Evolutionary conservation across 345 rosid genomes (phyloP).

Genomic region (Capsella bursapastoris): DNA sequence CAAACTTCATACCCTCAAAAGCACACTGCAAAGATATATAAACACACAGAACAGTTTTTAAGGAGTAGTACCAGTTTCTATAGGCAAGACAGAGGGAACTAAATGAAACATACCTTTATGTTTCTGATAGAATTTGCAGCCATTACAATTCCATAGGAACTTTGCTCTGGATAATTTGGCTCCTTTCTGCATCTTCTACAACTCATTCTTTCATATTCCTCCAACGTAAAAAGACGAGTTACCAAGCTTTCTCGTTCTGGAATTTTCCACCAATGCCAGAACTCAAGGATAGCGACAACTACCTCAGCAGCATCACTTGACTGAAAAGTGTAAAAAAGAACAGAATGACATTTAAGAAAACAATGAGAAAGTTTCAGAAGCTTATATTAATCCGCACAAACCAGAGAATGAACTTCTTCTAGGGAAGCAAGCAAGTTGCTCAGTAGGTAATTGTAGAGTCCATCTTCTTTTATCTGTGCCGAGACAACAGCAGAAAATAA

Average conservation of each 20-base stretch:
- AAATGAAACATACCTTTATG: slow-evolving; percentile 17
- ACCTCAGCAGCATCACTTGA: slow-evolving; percentile 25
- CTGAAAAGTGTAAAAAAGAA: slow-evolving; percentile 16
- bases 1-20: slow-evolving; percentile 24
- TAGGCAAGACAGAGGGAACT: not conserved
- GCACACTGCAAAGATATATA: slow-evolving; percentile 22
- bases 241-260: slow-evolving; percentile 14
- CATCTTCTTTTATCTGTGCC: slow-evolving; percentile 11
- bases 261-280: slow-evolving; percentile 32
- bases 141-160: not conserved
- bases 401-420: slow-evolving; percentile 21
- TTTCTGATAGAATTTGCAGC: slow-evolving; percentile 6
- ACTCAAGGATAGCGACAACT: slow-evolving; percentile 19
- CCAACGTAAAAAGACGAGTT: slow-evolving; percentile 3
- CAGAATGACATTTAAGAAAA: slow-evolving; percentile 14
- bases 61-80: not conserved
- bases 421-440: slow-evolving; percentile 20
- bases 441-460: slow-evolving; percentile 14
- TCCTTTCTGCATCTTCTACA: not conserved
- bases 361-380: not conserved
- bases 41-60: not conserved
- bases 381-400: slow-evolving; percentile 9
- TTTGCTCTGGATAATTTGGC: not conserved
- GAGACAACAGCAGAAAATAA: slow-evolving; percentile 8
- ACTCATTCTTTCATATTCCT: not conserved